These are phyloP conservation scores for Erysiphe neolycopersici DNA, from an alignment of 2,329 filamentous ascomycete genomes.

Conservation along the genomic window DNA sequence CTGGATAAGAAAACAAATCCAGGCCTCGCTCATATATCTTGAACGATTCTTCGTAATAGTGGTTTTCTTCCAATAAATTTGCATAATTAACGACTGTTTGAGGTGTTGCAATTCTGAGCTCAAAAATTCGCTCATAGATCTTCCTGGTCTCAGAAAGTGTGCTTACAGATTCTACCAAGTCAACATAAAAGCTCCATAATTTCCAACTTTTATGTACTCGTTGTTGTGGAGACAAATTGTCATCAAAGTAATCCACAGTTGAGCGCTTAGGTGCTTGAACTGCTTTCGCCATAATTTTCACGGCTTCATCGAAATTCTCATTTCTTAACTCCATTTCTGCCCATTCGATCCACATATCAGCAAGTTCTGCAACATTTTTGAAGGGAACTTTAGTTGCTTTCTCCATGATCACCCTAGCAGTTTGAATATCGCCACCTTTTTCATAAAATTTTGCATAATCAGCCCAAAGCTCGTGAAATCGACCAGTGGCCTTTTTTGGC, in stretches of 20 bases:
- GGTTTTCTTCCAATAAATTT: slow-evolving; percentile 77
- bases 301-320: slow-evolving; percentile 84
- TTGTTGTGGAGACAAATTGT: slow-evolving; percentile 78
- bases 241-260: slow-evolving; percentile 98
- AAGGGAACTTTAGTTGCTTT: slow-evolving; percentile 96
- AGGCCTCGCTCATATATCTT: slow-evolving; percentile 90
- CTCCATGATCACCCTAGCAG: slow-evolving; percentile 79
- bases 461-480: slow-evolving; percentile 85
- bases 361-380: slow-evolving; percentile 88
- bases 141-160: slow-evolving; percentile 77
- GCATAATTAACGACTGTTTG: slow-evolving; percentile 98
- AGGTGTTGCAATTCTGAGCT: slow-evolving; percentile 88
- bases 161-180: slow-evolving; percentile 83
- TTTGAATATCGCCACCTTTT: slow-evolving; percentile 54
- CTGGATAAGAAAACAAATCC: slow-evolving; percentile 94
- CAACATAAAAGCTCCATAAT: slow-evolving; percentile 96
- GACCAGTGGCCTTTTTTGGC: slow-evolving; percentile 79
- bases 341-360: slow-evolving; percentile 98
- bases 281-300: slow-evolving; percentile 90
- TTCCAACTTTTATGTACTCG: slow-evolving; percentile 99
- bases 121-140: slow-evolving; percentile 93
- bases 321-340: slow-evolving; percentile 92
- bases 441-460: slow-evolving; percentile 98
- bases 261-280: slow-evolving; percentile 91
- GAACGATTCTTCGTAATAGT: slow-evolving; percentile 93